These are phyloP conservation scores for Pilasporangium apinafurcum DNA, from an alignment of 352 stramenopile species.

Conservation along the genomic window DNA sequence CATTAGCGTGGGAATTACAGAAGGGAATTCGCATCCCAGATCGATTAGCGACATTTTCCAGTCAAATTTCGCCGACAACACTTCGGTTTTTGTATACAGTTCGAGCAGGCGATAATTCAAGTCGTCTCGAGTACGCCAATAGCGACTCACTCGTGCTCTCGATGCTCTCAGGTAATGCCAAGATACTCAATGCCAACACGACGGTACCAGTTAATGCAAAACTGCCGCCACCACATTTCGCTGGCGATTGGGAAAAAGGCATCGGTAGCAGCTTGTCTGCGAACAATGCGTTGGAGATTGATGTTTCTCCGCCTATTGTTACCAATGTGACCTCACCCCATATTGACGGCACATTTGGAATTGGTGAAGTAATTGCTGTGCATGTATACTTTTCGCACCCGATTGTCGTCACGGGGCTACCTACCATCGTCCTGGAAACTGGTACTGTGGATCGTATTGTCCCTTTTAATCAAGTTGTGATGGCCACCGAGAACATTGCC, in stretches of 20 bases:
- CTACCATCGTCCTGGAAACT: conserved; percentile 61
- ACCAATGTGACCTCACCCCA: conserved; percentile 49
- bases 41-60: conserved; percentile 24
- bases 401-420: conserved; percentile 44
- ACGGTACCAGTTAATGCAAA: conserved; percentile 24
- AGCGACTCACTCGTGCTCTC: conserved; percentile 49
- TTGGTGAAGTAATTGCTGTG: conserved; percentile 64
- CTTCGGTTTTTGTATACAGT: conserved; percentile 68
- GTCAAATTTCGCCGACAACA: conserved; percentile 20
- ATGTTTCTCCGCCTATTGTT: conserved; percentile 42
- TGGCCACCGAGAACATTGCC: conserved; percentile 23
- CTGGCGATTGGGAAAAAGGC: conserved; percentile 53
- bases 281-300: conserved; percentile 39
- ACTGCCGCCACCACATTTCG: conserved; percentile 38
- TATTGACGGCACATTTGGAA: conserved; percentile 57
- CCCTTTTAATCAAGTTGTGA: conserved; percentile 38
- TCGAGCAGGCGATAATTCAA: conserved; percentile 44
- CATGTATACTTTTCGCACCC: conserved; percentile 68
- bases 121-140: conserved; percentile 55
- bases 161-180: conserved; percentile 11
- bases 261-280: conserved; percentile 51
- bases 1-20: conserved; percentile 56
- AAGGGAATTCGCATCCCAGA: conserved; percentile 40
- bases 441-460: conserved; percentile 55
- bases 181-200: conserved; percentile 34